Conservation (phyloP, 1,139 yeast genomes). For the Hanseniaspora sp. region DNA sequence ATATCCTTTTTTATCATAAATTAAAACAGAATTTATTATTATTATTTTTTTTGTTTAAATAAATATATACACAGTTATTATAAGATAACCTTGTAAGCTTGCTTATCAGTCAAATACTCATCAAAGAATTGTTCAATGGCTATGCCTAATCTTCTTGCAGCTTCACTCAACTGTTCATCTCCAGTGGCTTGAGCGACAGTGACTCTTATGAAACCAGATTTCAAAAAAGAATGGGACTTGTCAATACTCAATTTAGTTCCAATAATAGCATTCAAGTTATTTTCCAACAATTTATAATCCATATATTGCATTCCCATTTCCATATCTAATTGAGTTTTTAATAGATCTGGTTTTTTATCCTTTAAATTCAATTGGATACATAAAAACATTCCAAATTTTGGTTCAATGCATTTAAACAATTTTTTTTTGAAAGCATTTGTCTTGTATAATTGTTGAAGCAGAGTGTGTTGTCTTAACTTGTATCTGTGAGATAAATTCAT, state of each 20-base stretch:
- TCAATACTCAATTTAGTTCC: constrained; percentile 46
- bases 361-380: constrained; percentile 45
- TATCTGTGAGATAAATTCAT: constrained; percentile 50
- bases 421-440: constrained; percentile 32
- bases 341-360: constrained; percentile 19
- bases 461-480: constrained; percentile 44
- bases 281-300: constrained; percentile 23
- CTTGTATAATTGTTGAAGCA: constrained; percentile 31
- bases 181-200: constrained; percentile 44
- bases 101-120: constrained; percentile 20
- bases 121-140: constrained; percentile 41
- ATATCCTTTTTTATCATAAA: neutral
- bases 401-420: constrained; percentile 44
- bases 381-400: constrained; percentile 74
- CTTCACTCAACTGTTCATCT: constrained; percentile 39
- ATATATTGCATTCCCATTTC: constrained; percentile 22
- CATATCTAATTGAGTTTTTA: constrained; percentile 3
- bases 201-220: constrained; percentile 41
- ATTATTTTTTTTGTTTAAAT: neutral
- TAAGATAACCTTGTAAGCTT: constrained; percentile 5
- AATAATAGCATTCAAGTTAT: constrained; percentile 41
- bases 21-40: neutral
- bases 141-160: constrained; percentile 37
- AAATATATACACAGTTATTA: neutral
- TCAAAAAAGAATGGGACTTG: constrained; percentile 25